Evolutionary conservation across 345 rosid genomes (phyloP).

Genomic region (Gossypium thurberi): DNA sequence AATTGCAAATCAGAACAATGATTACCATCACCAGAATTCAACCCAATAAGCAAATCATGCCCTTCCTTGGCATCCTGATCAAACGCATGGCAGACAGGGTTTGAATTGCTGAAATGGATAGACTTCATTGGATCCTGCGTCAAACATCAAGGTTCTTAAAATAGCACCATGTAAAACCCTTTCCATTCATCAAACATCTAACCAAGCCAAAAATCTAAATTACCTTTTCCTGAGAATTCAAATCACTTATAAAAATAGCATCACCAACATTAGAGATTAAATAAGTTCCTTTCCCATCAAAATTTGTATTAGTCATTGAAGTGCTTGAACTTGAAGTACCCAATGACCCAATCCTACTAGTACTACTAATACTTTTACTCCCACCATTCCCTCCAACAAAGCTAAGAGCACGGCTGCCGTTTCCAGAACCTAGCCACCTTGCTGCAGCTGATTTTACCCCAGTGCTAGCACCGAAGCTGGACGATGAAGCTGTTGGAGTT

Average conservation of each 20-base stretch:
- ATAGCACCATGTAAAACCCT: conserved; percentile 2
- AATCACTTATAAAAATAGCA: conserved; percentile 83
- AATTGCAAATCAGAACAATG: conserved; percentile 14
- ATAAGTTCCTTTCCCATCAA: conserved; percentile 96
- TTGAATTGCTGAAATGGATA: conserved; percentile 87
- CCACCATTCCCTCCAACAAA: conserved; percentile 97
- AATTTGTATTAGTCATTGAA: conserved; percentile 60
- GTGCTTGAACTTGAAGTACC: conserved; percentile 61
- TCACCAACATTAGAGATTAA: conserved; percentile 93
- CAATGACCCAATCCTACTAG: conserved; percentile 74
- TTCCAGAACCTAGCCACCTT: conserved; percentile 73
- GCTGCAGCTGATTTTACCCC: conserved; percentile 95
- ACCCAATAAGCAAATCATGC: conserved; percentile 91
- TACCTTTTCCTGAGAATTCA: conserved; percentile 98
- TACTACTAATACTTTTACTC: conserved; percentile 56
- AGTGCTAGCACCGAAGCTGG: conserved; percentile 66
- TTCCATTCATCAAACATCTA: conserved; percentile 6
- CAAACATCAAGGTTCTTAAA: conserved; percentile 19
- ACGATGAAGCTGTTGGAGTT: conserved; percentile 67
- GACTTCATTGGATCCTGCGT: conserved; percentile 95
- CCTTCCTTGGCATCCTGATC: conserved; percentile 98
- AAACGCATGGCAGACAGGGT: conserved; percentile 95
- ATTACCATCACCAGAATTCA: conserved; percentile 95
- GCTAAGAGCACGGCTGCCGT: conserved; percentile 85
- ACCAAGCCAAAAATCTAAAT: conserved; percentile 8